Conservation (phyloP, 108 stramenopile species). For the Pseudonitzschia pungens region DNA sequence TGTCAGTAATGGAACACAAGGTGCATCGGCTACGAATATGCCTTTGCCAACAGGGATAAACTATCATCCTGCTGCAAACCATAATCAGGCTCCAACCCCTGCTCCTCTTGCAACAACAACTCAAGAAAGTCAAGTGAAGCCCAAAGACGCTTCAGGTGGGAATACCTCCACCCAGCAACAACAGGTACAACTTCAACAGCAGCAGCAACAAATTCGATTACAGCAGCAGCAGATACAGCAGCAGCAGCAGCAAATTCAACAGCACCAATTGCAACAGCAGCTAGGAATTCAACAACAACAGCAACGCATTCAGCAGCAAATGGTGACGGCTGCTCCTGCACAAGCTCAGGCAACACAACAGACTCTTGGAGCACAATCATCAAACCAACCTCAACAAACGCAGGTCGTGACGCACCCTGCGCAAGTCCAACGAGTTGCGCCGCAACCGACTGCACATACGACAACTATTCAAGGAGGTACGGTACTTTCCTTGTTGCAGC, state of each 20-base stretch:
- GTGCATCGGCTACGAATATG: slow-evolving; percentile 17
- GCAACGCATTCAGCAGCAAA: slow-evolving; percentile 18
- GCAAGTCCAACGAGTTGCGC: slow-evolving; percentile 20
- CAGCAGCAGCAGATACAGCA: slow-evolving; percentile 24
- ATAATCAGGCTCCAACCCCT: slow-evolving; percentile 6
- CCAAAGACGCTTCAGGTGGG: slow-evolving; percentile 2
- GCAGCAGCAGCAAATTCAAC: slow-evolving; percentile 29
- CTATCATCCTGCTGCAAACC: slow-evolving; percentile 6
- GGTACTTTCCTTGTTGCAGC: slow-evolving; percentile 29
- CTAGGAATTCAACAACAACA: slow-evolving; percentile 17
- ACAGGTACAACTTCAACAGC: slow-evolving; percentile 28
- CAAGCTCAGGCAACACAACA: slow-evolving; percentile 1
- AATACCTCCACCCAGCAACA: slow-evolving; percentile 14
- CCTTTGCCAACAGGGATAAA: slow-evolving; percentile 29
- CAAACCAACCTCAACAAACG: slow-evolving; percentile 18
- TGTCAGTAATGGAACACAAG: slow-evolving; percentile 9
- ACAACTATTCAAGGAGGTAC: slow-evolving; percentile 22
- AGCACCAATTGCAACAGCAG: slow-evolving; percentile 18
- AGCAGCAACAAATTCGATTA: slow-evolving; percentile 22
- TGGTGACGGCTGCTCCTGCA: slow-evolving; percentile 12
- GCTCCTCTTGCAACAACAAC: slow-evolving; percentile 7
- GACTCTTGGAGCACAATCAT: slow-evolving; percentile 15
- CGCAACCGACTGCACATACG: slow-evolving; percentile 18
- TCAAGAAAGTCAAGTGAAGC: neutral
- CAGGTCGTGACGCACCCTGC: slow-evolving; percentile 25